Evolutionary conservation across 352 stramenopile species (phyloP).

Genomic region (Phytophthora palmivora): DNA sequence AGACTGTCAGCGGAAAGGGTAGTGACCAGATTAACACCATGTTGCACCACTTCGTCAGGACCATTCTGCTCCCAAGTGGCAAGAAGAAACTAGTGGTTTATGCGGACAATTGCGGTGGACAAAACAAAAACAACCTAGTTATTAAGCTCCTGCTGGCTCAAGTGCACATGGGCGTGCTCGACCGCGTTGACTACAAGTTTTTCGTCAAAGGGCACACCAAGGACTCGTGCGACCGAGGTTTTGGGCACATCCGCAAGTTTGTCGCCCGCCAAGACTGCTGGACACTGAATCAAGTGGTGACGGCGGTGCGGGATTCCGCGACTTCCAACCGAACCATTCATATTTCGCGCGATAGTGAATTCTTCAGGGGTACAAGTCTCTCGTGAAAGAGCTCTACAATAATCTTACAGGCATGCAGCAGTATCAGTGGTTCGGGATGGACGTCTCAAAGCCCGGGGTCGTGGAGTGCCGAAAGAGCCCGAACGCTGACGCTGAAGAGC

Average conservation of each 20-base stretch:
- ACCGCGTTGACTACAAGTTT: conserved; percentile 14
- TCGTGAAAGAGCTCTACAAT: conserved; percentile 11
- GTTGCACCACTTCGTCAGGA: conserved; percentile 3
- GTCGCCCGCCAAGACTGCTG: too few relatives aligned
- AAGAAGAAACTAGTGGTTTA: conserved; percentile 12
- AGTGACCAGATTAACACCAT: conserved; percentile 2
- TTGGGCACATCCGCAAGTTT: conserved; percentile 21
- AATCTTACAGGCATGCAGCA: conserved; percentile 2
- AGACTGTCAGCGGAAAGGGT: too few relatives aligned
- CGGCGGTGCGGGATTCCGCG: not conserved
- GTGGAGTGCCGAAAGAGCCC: not conserved
- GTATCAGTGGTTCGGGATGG: conserved; percentile 13
- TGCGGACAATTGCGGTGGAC: conserved; percentile 20
- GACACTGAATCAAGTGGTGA: conserved; percentile 7
- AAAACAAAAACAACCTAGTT: conserved; percentile 24
- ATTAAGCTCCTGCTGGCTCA: conserved; percentile 17
- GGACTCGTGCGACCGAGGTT: conserved; percentile 23
- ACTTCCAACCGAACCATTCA: not conserved
- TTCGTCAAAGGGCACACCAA: conserved; percentile 31
- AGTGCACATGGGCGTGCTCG: conserved; percentile 5
- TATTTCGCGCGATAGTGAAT: too few relatives aligned
- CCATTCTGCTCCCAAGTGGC: too few relatives aligned
- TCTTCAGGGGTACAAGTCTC: conserved; percentile 3
- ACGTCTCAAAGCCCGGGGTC: too few relatives aligned
- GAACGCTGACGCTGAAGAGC: not conserved